Base-by-base conservation (phyloP, 2,329 filamentous ascomycete genomes). In the Colletotrichum caudatum region DNA sequence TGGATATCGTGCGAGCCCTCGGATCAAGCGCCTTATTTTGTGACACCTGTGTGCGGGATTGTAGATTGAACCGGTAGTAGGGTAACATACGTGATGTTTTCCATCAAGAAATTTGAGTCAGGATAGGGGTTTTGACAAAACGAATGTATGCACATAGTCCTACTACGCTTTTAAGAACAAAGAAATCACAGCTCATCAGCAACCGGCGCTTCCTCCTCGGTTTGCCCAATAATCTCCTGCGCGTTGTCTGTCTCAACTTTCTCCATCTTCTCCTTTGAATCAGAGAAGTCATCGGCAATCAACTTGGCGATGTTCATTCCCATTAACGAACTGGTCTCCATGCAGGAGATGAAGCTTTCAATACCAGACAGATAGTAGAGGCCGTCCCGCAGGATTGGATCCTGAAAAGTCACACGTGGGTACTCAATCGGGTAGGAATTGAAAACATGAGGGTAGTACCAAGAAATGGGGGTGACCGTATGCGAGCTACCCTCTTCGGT, bases 281-380 rank as follows among this genome's bases (percentile, higher is more conserved):
- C 66, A 9, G 54, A 50, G 73, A 77, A 89, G 63, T 88, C 88
- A 76, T 95, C 89, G 0, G 90, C 85, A 57, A 95, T 85, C 65
- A 96, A 82, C 74, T 86, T 87, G 11, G 93, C 94, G 26, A 96
- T 91, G 78, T 96, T 96, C 87, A 89, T 94, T 0, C 96, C 96
- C 90, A 96, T 96, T 75, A 98, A 81, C 1, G 94, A 93, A 79
- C 91, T 97, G 8, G 96, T 98, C 85, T 99, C 96, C 96, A 99
- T 98, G 0, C 94, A 97, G 12, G 93, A 96, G 75, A 98, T 97
- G 79, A 99, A 98, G 75, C 92, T 92, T 82, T 98, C 95, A 54
- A 98, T 97, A 2, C 89, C 90, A 14, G 89, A 90, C 0, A 90
- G 92, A 78, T 92, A 92, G 81, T 90, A 96, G 18, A 95, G 77